phyloP scores from a whole-genome alignment of 176 grass and related monocot genomes.

The Oryza meridionalis region DNA sequence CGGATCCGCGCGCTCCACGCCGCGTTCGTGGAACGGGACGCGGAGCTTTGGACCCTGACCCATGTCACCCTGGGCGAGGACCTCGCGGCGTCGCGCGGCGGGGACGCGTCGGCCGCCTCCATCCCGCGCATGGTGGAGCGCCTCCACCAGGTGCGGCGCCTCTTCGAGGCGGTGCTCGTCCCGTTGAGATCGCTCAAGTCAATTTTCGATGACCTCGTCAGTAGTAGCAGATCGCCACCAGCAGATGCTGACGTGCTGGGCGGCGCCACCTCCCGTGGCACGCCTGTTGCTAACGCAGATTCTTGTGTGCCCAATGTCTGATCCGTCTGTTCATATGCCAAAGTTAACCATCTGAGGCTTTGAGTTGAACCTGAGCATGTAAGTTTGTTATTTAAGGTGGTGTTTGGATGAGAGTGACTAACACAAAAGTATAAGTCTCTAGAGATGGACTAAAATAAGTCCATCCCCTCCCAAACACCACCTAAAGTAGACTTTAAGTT shows the following conservation, averaged over 20 bases:
- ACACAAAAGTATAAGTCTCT: too few relatives aligned
- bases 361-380: too few relatives aligned
- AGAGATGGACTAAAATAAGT: too few relatives aligned
- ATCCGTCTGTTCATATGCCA: too few relatives aligned
- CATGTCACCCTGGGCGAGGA: neutral
- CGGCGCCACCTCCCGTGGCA: neutral
- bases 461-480: too few relatives aligned
- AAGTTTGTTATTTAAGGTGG: too few relatives aligned
- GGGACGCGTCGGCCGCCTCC: neutral
- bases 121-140: neutral
- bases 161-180: neutral
- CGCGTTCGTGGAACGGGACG: neutral
- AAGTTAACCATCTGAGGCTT: too few relatives aligned
- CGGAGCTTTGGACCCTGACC: neutral
- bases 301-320: neutral
- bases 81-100: neutral
- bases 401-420: too few relatives aligned
- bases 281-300: neutral
- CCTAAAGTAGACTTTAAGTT: too few relatives aligned
- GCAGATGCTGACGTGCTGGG: neutral
- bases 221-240: neutral
- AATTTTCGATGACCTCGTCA: neutral
- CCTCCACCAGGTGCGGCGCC: too few relatives aligned
- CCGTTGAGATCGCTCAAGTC: neutral
- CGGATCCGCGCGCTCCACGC: too few relatives aligned